Conservation (phyloP, 225 moss, liverwort and hornwort genomes). For the Polytrichum commune region DNA sequence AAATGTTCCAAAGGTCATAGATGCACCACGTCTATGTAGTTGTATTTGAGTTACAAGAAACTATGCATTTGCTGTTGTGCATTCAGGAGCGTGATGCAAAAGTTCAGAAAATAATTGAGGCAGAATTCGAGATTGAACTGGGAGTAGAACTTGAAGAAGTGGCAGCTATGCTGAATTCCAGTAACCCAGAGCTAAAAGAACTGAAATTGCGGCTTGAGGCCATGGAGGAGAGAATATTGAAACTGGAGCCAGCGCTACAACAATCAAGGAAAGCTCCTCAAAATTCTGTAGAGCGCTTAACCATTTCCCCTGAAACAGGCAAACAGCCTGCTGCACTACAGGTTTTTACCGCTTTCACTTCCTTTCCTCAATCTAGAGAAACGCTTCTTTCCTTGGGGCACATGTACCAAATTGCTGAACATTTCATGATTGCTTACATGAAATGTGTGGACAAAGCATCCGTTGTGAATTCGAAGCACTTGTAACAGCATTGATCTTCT, state of each 20-base stretch:
- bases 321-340: conserved; percentile 20
- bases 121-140: conserved; percentile 37
- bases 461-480: no score
- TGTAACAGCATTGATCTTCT: background rate
- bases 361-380: no score
- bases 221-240: conserved; percentile 29
- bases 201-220: conserved; percentile 29
- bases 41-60: background rate
- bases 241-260: conserved; percentile 25
- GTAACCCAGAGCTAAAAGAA: conserved; percentile 24
- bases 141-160: conserved; percentile 46
- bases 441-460: no score
- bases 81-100: conserved; percentile 31
- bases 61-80: background rate
- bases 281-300: conserved; percentile 6
- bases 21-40: background rate
- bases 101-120: conserved; percentile 24
- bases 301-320: conserved; percentile 6
- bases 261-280: conserved; percentile 7
- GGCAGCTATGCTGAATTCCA: conserved; percentile 27
- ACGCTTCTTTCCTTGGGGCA: no score
- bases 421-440: no score
- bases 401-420: no score
- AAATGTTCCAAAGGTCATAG: background rate
- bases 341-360: conserved; percentile 16